Base-by-base conservation (phyloP, 1,139 yeast species). In the Suhomyces anneliseae region DNA sequence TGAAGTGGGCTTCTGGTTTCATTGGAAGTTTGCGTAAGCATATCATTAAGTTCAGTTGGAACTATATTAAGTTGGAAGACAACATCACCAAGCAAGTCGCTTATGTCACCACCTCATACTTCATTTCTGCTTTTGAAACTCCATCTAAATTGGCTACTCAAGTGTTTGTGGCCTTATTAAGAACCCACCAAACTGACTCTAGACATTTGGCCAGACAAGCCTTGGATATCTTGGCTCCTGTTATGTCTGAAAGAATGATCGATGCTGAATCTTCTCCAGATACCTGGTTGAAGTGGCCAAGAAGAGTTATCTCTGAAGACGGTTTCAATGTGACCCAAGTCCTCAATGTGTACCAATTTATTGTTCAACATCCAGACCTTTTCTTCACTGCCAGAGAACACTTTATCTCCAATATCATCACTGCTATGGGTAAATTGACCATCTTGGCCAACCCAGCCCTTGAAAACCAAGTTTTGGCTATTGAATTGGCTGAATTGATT, bases 241-340 rank as follows among this genome's bases (percentile, higher is more conserved):
- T 87, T 0, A 79, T 95, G 75, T 84, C 90, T 2, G 79, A 79
- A 50, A 76, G 96, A 46, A 80, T 88, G 66, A 74, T 74, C 2
- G 74, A 75, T 34, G 72, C 72, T 3, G 88, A 81, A 0, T 35
- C 44, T 12, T 72, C 85, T 0, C 82, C 87, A 11, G 71, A 70
- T 46, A 79, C 85, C 43, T 95, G 99, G 99, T 81, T 95, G 48
- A 92, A 89, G 57, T 90, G 97, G 95, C 96, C 97, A 1, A 83
- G 97, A 54, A 78, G 97, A 47, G 95, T 92, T 2, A 74, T 95
- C 27, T 85, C 95, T 2, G 99, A 95, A 60, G 96, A 92, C 61
- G 93, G 95, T 0, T 86, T 85, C 60, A 84, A 83, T 59, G 86
- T 86, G 7, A 84, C 87, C 10, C 95, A 92, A 51, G 95, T 87